These are phyloP conservation scores for Naganishia sp. DNA, from an alignment of 1,284 basidiomycete genomes.

Conservation along the genomic window DNA sequence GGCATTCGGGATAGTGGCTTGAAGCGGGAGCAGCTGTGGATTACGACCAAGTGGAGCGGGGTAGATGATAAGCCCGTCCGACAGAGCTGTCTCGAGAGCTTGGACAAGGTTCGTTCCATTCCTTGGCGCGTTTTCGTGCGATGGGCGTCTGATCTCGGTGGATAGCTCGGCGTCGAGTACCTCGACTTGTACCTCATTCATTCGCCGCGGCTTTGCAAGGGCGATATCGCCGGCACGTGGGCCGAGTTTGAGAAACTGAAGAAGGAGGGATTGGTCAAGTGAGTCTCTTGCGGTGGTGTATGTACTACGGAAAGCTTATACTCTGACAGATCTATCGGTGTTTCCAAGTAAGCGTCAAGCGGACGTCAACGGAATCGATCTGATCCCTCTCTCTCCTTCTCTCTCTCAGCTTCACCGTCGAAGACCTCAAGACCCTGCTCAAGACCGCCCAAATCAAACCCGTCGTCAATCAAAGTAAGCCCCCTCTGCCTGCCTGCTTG, in stretches of 20 bases:
- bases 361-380: neutral
- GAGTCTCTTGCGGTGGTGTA: slow-evolving; percentile 30
- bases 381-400: neutral
- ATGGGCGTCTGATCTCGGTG: neutral
- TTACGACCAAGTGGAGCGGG: slow-evolving; percentile 66
- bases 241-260: slow-evolving; percentile 63
- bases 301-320: neutral
- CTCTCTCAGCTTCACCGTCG: slow-evolving; percentile 57
- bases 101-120: slow-evolving; percentile 58
- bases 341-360: slow-evolving; percentile 60
- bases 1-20: slow-evolving; percentile 56
- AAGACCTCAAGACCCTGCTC: slow-evolving; percentile 61
- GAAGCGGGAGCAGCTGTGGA: slow-evolving; percentile 56
- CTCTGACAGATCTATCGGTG: slow-evolving; percentile 66
- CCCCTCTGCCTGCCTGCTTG: neutral
- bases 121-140: neutral
- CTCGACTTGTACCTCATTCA: slow-evolving; percentile 69
- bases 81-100: slow-evolving; percentile 61
- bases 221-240: slow-evolving; percentile 64
- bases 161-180: slow-evolving; percentile 64
- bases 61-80: slow-evolving; percentile 59
- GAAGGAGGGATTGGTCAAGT: slow-evolving; percentile 63
- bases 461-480: slow-evolving; percentile 67
- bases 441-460: slow-evolving; percentile 63
- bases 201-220: slow-evolving; percentile 57